These are phyloP conservation scores for Pterula multifida DNA, from an alignment of 1,284 basidiomycete genomes.

Conservation along the genomic window DNA sequence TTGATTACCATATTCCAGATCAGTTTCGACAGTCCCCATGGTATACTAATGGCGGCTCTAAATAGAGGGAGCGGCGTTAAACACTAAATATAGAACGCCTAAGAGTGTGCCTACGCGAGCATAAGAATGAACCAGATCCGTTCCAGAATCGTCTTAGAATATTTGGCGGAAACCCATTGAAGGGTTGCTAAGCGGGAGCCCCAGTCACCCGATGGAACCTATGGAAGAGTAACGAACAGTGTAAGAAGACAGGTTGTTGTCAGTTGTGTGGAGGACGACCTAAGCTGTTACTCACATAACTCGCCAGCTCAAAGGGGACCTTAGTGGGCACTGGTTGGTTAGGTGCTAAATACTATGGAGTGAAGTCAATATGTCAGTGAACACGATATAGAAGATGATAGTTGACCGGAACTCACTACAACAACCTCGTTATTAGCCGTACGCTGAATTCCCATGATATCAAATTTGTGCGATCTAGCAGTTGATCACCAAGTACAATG, in stretches of 20 bases:
- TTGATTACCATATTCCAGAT: slow-evolving; percentile 3
- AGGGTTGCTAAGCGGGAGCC: slow-evolving; percentile 27
- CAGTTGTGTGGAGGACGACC: neutral
- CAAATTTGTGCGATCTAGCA: no score
- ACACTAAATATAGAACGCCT: slow-evolving; percentile 29
- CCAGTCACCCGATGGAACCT: slow-evolving; percentile 38
- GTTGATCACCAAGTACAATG: no score
- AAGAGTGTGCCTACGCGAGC: slow-evolving; percentile 27
- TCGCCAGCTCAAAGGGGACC: slow-evolving; percentile 24
- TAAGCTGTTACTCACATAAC: slow-evolving; percentile 13
- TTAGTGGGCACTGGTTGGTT: slow-evolving; percentile 15
- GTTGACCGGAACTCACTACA: slow-evolving; percentile 14
- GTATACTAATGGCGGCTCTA: neutral
- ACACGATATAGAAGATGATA: neutral
- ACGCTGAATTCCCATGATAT: neutral
- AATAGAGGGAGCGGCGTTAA: slow-evolving; percentile 22
- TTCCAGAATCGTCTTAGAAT: slow-evolving; percentile 35
- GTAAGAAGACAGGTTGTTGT: neutral
- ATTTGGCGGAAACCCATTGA: slow-evolving; percentile 25
- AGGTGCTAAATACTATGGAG: slow-evolving; percentile 20
- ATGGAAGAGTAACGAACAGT: neutral
- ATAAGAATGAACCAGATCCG: slow-evolving; percentile 27
- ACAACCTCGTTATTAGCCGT: slow-evolving; percentile 12
- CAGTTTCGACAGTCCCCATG: neutral
- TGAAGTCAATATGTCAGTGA: neutral